Percentiles rank a stretch among this genome's conserved stretches.
These are phyloP conservation scores for Thraustotheca clavata DNA, from an alignment of 352 stramenopile genomes.

Conservation along the genomic window DNA sequence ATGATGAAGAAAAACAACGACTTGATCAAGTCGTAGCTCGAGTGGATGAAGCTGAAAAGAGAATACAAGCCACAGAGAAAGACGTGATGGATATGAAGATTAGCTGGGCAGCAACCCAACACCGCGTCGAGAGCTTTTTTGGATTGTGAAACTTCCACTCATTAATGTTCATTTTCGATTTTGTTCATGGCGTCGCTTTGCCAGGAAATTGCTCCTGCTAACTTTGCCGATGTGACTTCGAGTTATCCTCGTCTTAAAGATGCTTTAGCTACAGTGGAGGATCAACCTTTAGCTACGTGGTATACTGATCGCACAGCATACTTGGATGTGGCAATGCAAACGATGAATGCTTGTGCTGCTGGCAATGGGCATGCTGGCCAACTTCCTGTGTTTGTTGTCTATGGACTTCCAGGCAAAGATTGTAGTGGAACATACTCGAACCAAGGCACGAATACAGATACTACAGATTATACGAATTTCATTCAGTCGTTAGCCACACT, in stretches of 20 bases:
- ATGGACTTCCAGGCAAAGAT: slow-evolving; percentile 22
- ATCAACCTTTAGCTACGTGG: slow-evolving; percentile 41
- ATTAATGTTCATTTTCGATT: slow-evolving; percentile 1
- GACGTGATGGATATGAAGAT: slow-evolving; percentile 17
- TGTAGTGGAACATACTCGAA: slow-evolving; percentile 14
- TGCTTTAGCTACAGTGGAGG: slow-evolving; percentile 31
- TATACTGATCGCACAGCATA: slow-evolving; percentile 42
- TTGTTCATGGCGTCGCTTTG: slow-evolving; percentile 1
- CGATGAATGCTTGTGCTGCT: neutral
- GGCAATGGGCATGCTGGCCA: neutral
- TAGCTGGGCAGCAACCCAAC: slow-evolving; percentile 9
- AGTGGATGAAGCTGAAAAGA: neutral
- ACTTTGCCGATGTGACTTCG: slow-evolving; percentile 26
- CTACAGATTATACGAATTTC: slow-evolving; percentile 17
- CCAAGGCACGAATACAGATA: slow-evolving; percentile 17
- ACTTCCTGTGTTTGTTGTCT: slow-evolving; percentile 23
- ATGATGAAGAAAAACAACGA: neutral
- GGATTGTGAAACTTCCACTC: neutral
- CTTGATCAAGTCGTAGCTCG: neutral
- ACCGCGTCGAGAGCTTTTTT: neutral
- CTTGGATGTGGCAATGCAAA: slow-evolving; percentile 25
- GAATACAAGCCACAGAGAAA: neutral
- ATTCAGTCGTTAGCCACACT: slow-evolving; percentile 14
- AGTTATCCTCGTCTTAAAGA: slow-evolving; percentile 30
- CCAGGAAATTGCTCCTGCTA: slow-evolving; percentile 2